Conservation (phyloP, 495 filamentous ascomycete genomes). For the Aspergillus heteromorphus region DNA sequence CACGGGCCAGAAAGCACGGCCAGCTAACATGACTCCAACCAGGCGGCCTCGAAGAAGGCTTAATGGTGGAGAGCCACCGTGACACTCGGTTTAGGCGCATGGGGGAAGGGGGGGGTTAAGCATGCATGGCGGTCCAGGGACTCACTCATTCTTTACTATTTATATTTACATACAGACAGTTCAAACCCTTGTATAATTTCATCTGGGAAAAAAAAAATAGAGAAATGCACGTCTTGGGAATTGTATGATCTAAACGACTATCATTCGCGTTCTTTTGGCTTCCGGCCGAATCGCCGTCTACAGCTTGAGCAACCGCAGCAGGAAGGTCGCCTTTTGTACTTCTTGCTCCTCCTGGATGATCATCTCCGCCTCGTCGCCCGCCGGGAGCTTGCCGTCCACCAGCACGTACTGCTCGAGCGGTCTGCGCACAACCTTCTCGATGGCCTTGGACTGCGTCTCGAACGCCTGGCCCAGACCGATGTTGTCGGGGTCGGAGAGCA, state of each 20-base stretch:
- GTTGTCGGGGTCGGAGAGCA: constrained; percentile 70
- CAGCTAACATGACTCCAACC: neutral
- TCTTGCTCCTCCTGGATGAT: constrained; percentile 87
- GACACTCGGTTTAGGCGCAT: neutral
- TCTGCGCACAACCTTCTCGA: constrained; percentile 76
- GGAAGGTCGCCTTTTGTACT: constrained; percentile 78
- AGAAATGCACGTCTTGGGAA: constrained; percentile 4
- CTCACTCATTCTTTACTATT: too few relatives aligned
- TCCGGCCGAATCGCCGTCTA: constrained; percentile 29
- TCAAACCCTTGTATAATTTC: neutral
- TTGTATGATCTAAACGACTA: constrained; percentile 1
- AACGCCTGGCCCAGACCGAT: constrained; percentile 72
- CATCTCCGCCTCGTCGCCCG: constrained; percentile 52
- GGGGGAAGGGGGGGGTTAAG: neutral
- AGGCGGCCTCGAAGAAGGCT: constrained; percentile 40
- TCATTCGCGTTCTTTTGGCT: constrained; percentile 2
- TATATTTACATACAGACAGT: too few relatives aligned
- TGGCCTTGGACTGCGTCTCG: constrained; percentile 56
- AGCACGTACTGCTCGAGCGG: constrained; percentile 70
- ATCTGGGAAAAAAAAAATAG: neutral
- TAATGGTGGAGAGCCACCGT: constrained; percentile 11
- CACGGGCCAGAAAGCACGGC: too few relatives aligned
- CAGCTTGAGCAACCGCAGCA: constrained; percentile 75
- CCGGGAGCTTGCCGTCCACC: constrained; percentile 55
- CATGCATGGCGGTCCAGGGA: neutral